Base-by-base conservation (phyloP, 306 rosid species). In the Lathyrus tuberosus region DNA sequence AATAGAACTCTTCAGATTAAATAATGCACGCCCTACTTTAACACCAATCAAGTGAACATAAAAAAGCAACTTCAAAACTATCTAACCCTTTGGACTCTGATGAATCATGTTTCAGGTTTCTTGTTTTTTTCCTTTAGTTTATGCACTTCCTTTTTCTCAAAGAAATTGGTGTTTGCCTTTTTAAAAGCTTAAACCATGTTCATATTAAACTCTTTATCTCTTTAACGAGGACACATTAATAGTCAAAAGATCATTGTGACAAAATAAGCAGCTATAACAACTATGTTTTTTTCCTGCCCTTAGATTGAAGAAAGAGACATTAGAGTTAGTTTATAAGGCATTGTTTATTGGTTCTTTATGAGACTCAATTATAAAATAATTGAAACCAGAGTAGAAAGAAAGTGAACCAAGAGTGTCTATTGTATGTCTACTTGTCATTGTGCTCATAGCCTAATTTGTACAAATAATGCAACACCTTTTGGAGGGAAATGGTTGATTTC, bases 141-240 rank as follows among this genome's bases (percentile, higher is more conserved):
- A 26, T 56, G 18, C 5, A 56, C 5, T 13, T 56, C 2, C 2
- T 16, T 13, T 24, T 26, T 26, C 33, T 40, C 6, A 41, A 24
- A 63, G 51, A 74, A 78, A 80, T 84, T 79, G 54, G 74, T 74
- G 61, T 13, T 76, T 70, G 31, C 79, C 75, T 74, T 75, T 77
- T 85, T 58, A 54, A 83, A 87, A 85, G 78, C 84, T 84, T 83
- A 81, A 78, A 82, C 33, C 4, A 52, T 62, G 66, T 73, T 75
- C 51, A 79, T 78, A 33, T 60, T 35, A 60, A 15, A 71, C 63
- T 15, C 62, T 74, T 80, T 66, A 52, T 73, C 65, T 70, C 71
- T 72, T 75, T 61, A 71, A 80, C 77, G 75, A 12, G 15, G 42
- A 11, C 67, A 42, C 76, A 75, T 78, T 69, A 68, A 58, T 76